Conservation (phyloP, 768 basidiomycete genomes). For the Boletus rubescentipes region DNA sequence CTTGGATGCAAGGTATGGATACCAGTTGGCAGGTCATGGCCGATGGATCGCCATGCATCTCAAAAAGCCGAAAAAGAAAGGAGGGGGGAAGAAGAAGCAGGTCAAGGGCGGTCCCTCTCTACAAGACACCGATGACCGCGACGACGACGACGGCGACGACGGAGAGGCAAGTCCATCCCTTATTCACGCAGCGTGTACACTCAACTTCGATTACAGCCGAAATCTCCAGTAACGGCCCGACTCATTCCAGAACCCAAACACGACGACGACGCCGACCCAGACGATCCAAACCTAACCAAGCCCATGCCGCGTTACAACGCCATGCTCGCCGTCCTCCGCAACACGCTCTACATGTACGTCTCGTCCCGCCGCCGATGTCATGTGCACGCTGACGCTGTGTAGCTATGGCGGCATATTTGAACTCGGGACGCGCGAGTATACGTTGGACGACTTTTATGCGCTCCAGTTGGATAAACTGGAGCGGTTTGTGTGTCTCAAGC, state of each 20-base stretch:
- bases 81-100: slow-evolving; percentile 44
- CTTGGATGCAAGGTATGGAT: slow-evolving; percentile 62
- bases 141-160: slow-evolving; percentile 20
- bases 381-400: background rate
- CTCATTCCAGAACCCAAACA: background rate
- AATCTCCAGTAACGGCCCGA: background rate
- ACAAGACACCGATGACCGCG: slow-evolving; percentile 6
- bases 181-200: background rate
- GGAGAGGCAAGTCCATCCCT: slow-evolving; percentile 4
- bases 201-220: background rate
- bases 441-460: slow-evolving; percentile 84
- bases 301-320: slow-evolving; percentile 83
- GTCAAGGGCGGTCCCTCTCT: background rate
- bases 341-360: slow-evolving; percentile 81
- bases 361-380: background rate
- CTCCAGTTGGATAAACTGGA: slow-evolving; percentile 86
- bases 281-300: slow-evolving; percentile 62
- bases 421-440: slow-evolving; percentile 78
- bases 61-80: slow-evolving; percentile 57
- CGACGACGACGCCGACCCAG: slow-evolving; percentile 46
- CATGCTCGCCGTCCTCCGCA: slow-evolving; percentile 82
- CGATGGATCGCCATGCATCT: slow-evolving; percentile 78
- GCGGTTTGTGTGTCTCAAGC: slow-evolving; percentile 68
- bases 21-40: slow-evolving; percentile 72
- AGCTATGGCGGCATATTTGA: slow-evolving; percentile 92